Evolutionary conservation across 257 asterid species (phyloP), one percentile per base, ranked within the genome.

Genomic region (Solanum sitiens): DNA sequence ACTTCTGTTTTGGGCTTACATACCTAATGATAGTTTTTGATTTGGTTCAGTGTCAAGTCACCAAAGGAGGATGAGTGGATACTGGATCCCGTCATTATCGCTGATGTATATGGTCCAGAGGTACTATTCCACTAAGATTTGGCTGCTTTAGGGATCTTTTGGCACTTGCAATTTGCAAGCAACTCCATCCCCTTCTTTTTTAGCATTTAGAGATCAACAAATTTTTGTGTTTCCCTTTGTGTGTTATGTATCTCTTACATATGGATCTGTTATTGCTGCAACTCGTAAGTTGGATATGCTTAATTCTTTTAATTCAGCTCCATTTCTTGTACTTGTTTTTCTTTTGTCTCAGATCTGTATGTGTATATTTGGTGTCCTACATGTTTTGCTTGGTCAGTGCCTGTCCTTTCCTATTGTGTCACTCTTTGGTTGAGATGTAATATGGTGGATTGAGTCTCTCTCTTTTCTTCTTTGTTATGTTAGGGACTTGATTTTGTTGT

Each of bases 401-500:
- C 30, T 27, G 30, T 27, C 68, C 44, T 47, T 70, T 80, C 44
- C 70, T 80, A 39, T 18, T 50, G 67, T 80, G 25, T 80, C 27
- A 25, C 27, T 80, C 35, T 47, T 80, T 27, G 10, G 67, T 80
- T 80, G 85, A 14, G 1, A 27, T 15, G 65, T 47, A 27, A 27
- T 27, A 47, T 42, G 4, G 37, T 50, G 44, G 70, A 80, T 80
- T 85, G 50, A 63, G 74, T 86, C 37, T 84, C 73, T 83, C 44
- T 90, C 7, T 44, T 89, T 39, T 88, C 32, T 72, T 87, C 33
- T 83, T 86, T 79, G 59, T 37, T 33, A 18, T 67, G 32, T 25
- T 84, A 96, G 99, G 99, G 98, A 76, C 98, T 96, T 87, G 98
- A 96, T 89, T 96, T 96, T 90, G 92, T 95, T 82, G 98, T 96